These are phyloP conservation scores for Rhizopus sp. DNA, from an alignment of 371 early-diverging fungal species.

Conservation along the genomic window DNA sequence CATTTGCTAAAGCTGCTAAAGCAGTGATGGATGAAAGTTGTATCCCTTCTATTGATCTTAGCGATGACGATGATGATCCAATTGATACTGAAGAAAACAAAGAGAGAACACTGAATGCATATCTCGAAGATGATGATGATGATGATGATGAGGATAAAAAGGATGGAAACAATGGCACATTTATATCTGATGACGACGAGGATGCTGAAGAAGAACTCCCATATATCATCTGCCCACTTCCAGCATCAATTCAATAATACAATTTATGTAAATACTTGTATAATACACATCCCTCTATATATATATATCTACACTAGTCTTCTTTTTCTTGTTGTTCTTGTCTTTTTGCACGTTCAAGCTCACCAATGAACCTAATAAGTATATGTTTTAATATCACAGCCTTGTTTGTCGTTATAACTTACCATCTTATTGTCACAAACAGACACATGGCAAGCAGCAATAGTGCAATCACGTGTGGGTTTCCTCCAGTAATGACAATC, in stretches of 20 bases:
- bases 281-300: too few species aligned
- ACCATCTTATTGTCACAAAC: conserved; percentile 62
- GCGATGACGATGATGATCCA: conserved; percentile 28
- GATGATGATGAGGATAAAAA: conserved; percentile 22
- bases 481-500: conserved; percentile 48
- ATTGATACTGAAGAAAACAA: conserved; percentile 12
- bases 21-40: conserved; percentile 28
- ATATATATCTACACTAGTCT: neutral
- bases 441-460: conserved; percentile 51
- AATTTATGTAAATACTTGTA: too few species aligned
- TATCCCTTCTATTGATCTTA: conserved; percentile 24
- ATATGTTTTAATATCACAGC: neutral
- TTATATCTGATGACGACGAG: conserved; percentile 5
- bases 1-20: conserved; percentile 48
- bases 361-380: neutral
- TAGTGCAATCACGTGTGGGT: conserved; percentile 57
- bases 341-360: neutral
- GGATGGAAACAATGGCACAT: neutral
- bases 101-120: conserved; percentile 1
- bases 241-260: too few species aligned
- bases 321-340: neutral
- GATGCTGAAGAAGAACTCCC: conserved; percentile 11
- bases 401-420: neutral
- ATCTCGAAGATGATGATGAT: conserved; percentile 11
- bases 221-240: too few species aligned